Percentiles rank a stretch among this genome's conserved stretches.
Conservation (phyloP, 768 basidiomycete species). For the Tricholoma hemisulphureum region DNA sequence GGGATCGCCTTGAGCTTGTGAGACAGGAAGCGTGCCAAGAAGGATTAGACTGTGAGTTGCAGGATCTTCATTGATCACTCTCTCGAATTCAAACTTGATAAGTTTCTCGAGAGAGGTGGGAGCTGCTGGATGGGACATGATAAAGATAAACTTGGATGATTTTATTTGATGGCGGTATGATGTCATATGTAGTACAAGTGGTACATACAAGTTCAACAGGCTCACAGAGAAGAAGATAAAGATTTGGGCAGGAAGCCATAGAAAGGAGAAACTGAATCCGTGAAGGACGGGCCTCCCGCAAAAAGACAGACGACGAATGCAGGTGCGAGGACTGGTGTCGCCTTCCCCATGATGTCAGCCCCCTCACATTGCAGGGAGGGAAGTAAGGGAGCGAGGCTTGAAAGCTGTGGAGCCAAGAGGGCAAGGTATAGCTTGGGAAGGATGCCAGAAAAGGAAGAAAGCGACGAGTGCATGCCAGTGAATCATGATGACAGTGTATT, state of each 20-base stretch:
- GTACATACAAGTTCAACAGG: slow-evolving; percentile 16
- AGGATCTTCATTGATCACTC: slow-evolving; percentile 61
- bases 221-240: slow-evolving; percentile 2
- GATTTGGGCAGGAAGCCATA: slow-evolving; percentile 7
- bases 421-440: no score
- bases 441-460: no score
- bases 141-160: background rate
- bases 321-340: no score
- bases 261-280: background rate
- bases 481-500: no score
- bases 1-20: slow-evolving; percentile 10
- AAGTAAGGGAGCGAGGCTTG: no score
- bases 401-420: no score
- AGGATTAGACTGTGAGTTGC: slow-evolving; percentile 59
- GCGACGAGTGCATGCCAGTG: no score
- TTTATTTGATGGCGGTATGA: background rate
- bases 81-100: slow-evolving; percentile 53
- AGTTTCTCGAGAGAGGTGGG: slow-evolving; percentile 37
- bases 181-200: background rate
- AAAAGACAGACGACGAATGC: background rate
- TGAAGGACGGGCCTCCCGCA: background rate
- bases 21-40: slow-evolving; percentile 60
- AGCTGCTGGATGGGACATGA: slow-evolving; percentile 35
- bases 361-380: no score
- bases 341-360: no score